These are phyloP conservation scores for Plasmodium vivax DNA, from an alignment of 169 alveolate species.

Conservation along the genomic window DNA sequence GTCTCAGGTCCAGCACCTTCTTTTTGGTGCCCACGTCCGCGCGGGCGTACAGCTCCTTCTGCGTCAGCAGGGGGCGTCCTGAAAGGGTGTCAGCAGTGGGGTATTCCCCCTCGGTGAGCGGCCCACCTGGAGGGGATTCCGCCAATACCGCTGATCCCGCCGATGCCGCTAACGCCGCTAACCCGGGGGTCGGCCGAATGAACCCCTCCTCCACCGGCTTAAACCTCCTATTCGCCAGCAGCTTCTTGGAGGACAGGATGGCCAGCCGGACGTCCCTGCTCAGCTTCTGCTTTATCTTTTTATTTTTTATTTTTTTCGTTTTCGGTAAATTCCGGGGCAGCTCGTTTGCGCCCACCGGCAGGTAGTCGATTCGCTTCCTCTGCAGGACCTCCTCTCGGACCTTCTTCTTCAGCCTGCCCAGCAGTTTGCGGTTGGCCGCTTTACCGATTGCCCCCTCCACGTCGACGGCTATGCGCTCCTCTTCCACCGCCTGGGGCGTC, in stretches of 20 bases:
- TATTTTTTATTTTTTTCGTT: conserved; percentile 49
- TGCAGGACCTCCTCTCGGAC: neutral
- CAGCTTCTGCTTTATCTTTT: conserved; percentile 15
- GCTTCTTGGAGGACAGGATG: conserved; percentile 36
- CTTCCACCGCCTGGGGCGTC: conserved; percentile 19
- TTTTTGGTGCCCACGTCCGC: conserved; percentile 73
- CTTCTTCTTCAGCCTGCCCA: neutral
- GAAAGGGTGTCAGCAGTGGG: neutral
- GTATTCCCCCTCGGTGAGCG: no score
- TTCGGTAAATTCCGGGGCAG: conserved; percentile 29
- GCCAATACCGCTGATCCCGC: no score
- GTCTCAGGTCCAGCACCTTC: conserved; percentile 67
- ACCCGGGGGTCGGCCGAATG: neutral
- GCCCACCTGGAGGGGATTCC: neutral
- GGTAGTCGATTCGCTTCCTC: neutral
- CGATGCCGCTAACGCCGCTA: no score
- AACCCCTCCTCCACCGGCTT: conserved; percentile 31
- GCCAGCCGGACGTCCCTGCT: conserved; percentile 51
- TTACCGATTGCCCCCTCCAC: neutral
- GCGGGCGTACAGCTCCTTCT: conserved; percentile 29
- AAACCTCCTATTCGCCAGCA: conserved; percentile 29
- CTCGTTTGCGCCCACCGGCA: neutral
- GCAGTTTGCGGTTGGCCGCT: neutral
- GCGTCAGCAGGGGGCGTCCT: neutral
- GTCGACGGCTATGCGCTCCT: neutral